Percentiles rank a stretch among this genome's conserved stretches.
These are phyloP conservation scores for Arachnomyces sp. DNA, from an alignment of 2,329 filamentous ascomycete genomes.

Conservation along the genomic window DNA sequence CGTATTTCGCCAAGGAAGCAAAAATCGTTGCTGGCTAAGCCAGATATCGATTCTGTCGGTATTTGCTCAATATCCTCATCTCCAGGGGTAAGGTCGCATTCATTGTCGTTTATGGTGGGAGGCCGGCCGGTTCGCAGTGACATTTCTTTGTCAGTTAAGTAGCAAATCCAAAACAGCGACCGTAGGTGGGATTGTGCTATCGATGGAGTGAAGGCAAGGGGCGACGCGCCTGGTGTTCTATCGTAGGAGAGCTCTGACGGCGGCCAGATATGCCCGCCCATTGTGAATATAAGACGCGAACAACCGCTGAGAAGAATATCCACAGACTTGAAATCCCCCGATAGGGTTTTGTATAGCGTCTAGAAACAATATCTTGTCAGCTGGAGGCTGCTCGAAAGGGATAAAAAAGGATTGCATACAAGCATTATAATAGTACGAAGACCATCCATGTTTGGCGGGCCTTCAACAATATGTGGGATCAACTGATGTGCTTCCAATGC, in stretches of 20 bases:
- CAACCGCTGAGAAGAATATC: constrained; percentile 39
- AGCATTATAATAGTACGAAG: constrained; percentile 43
- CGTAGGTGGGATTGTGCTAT: constrained; percentile 24
- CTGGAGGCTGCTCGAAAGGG: not conserved
- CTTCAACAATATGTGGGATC: constrained; percentile 36
- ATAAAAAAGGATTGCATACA: constrained; percentile 27
- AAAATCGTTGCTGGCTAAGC: constrained; percentile 19
- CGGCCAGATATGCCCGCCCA: constrained; percentile 38
- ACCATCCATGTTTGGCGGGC: constrained; percentile 34
- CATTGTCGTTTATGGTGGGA: constrained; percentile 42
- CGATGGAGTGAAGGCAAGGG: constrained; percentile 7
- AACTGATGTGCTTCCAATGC: constrained; percentile 36
- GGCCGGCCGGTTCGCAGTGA: constrained; percentile 46
- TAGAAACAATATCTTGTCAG: constrained; percentile 9
- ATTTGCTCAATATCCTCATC: constrained; percentile 30
- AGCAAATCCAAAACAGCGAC: constrained; percentile 48
- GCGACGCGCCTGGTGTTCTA: constrained; percentile 19
- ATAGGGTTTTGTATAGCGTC: constrained; percentile 38
- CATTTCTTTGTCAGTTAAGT: constrained; percentile 49
- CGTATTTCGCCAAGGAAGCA: constrained; percentile 42
- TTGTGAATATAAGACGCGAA: constrained; percentile 41
- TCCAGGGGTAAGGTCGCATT: constrained; percentile 47
- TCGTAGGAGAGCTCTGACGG: constrained; percentile 6
- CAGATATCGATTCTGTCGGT: constrained; percentile 13
- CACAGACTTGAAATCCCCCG: constrained; percentile 40